phyloP scores from a whole-genome alignment of 768 basidiomycete genomes.

The Russula foetens region DNA sequence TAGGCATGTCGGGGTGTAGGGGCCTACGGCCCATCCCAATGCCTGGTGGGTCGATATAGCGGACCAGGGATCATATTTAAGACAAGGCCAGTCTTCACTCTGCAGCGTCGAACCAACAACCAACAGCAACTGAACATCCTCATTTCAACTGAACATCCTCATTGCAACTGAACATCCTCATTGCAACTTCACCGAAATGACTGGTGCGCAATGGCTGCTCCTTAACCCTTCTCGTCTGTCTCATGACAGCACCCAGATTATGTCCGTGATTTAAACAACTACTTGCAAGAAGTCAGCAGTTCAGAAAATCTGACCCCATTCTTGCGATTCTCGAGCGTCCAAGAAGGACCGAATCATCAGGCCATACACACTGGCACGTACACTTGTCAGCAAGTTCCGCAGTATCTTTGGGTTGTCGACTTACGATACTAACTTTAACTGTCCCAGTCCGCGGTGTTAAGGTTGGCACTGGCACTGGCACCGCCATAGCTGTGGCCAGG shows the following conservation, averaged over 20 bases:
- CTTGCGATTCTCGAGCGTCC: background rate
- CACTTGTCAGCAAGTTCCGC: background rate
- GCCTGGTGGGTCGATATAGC: background rate
- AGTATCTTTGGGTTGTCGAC: too few relatives aligned
- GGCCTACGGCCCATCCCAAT: background rate
- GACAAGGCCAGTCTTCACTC: background rate
- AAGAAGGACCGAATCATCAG: background rate
- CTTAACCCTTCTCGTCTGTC: background rate
- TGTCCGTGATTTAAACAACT: slow-evolving; percentile 7
- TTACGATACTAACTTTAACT: background rate
- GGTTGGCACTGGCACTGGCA: background rate
- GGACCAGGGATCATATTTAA: slow-evolving; percentile 8
- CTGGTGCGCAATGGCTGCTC: background rate
- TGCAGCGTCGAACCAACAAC: background rate
- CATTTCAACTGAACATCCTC: too few relatives aligned
- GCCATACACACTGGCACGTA: background rate
- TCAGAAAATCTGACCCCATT: background rate
- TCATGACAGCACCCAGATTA: background rate
- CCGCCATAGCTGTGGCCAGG: background rate
- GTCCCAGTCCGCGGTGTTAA: background rate
- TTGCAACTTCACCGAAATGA: background rate
- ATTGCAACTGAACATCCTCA: too few relatives aligned
- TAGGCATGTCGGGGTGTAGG: slow-evolving; percentile 7
- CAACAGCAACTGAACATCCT: too few relatives aligned
- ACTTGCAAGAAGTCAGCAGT: background rate